Percentiles rank a stretch among this genome's conserved stretches.
Evolutionary conservation across 169 alveolate species (phyloP).

Genomic region (Cryptosporidium felis): DNA sequence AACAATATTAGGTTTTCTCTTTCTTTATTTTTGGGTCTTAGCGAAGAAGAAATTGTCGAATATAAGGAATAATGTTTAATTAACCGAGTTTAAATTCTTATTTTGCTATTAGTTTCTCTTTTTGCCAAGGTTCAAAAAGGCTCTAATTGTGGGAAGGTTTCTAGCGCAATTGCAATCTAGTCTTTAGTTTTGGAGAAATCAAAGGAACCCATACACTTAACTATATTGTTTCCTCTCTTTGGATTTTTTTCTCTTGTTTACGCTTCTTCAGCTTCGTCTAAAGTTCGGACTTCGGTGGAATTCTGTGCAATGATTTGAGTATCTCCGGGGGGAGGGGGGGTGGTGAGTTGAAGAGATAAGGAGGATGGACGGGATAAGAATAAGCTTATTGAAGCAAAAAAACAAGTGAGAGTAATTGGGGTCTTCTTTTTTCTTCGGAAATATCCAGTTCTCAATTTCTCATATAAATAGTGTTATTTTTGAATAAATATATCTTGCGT

Average conservation of each 20-base stretch:
- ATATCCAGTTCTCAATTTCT: too few relatives aligned
- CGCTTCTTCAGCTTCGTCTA: too few relatives aligned
- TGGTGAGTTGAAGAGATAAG: not conserved
- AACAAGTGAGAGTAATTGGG: too few relatives aligned
- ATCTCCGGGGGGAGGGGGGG: not conserved
- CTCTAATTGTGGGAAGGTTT: too few relatives aligned
- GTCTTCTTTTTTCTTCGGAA: too few relatives aligned
- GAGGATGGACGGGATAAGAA: not conserved
- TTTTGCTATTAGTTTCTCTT: not conserved
- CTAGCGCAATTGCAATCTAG: not conserved
- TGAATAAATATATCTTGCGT: too few relatives aligned
- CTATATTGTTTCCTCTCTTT: not conserved
- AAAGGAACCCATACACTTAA: not conserved
- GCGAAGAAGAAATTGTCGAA: constrained; percentile 26
- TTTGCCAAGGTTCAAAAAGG: too few relatives aligned
- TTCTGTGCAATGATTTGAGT: too few relatives aligned
- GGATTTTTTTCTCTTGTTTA: too few relatives aligned
- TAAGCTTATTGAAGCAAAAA: too few relatives aligned
- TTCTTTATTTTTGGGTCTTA: not conserved
- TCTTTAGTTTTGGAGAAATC: not conserved
- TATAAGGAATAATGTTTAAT: constrained; percentile 16
- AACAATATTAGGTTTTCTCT: constrained; percentile 7
- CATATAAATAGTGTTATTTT: too few relatives aligned
- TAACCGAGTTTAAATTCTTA: not conserved
- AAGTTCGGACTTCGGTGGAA: too few relatives aligned